Base-by-base conservation (phyloP, 192 early-diverging fungal genomes). In the Phlyctochytrium arcticum region DNA sequence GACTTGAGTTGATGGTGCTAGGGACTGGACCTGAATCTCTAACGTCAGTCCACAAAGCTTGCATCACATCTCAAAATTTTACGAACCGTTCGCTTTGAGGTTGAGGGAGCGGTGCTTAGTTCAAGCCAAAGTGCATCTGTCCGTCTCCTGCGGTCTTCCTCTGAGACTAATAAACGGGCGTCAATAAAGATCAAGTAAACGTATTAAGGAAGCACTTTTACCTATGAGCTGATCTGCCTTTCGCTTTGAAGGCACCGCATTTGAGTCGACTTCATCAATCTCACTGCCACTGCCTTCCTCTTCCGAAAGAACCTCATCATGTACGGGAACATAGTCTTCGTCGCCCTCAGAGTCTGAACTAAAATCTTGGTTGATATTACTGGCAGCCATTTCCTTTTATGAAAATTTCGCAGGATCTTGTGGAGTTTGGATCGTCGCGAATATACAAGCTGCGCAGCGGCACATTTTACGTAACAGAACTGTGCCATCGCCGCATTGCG, bases 101-200 rank as follows among this genome's bases (percentile, higher is more conserved):
- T n/a, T n/a, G n/a, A n/a, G n/a, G n/a, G 17, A 15, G 76, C 58
- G 2, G 59, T 19, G 29, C 84, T 83, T 76, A 86, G 70, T 36
- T 83, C 84, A 27, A 67, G 68, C 84, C 84, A 86, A 7, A 86
- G 57, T 24, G 80, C 75, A 54, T 84, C 82, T 12, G 84, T 54
- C 9, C 57, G 65, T 9, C 54, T 58, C 65, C 77, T 80, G 7
- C 77, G 65, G 35, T 76, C 62, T 54, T 31, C 27, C 27, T 63
- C 62, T 21, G 15, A 12, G 21, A n/a, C 42, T 2, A n/a, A n/a
- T n/a, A n/a, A n/a, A n/a, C n/a, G n/a, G n/a, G n/a, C n/a, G n/a
- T n/a, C n/a, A n/a, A n/a, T n/a, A n/a, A n/a, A n/a, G n/a, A n/a
- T n/a, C n/a, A n/a, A n/a, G n/a, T n/a, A n/a, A n/a, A n/a, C n/a